Percentiles rank a stretch among this genome's conserved stretches.
Evolutionary conservation across 1,139 yeast genomes (phyloP).

Genomic region (Suhomyces bribrorum): DNA sequence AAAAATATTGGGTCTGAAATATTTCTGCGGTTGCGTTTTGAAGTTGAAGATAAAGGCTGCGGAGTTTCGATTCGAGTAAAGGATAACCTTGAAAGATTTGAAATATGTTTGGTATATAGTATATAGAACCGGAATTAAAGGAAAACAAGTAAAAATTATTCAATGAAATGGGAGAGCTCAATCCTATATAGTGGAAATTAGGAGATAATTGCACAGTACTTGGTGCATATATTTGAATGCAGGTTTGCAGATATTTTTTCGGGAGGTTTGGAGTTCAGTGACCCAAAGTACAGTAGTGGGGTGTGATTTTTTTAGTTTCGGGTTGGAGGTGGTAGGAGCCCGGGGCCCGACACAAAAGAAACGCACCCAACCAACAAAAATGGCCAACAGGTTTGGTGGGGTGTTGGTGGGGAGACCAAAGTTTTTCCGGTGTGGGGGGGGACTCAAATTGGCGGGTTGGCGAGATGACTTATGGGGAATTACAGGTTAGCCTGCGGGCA

Average conservation of each 20-base stretch:
- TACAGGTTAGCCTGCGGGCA: constrained; percentile 3
- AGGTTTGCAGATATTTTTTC: not conserved
- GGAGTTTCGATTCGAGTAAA: too few relatives aligned
- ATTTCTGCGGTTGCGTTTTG: too few relatives aligned
- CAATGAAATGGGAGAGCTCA: too few relatives aligned
- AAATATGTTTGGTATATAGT: too few relatives aligned
- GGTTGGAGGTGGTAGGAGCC: not conserved
- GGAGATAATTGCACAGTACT: not conserved
- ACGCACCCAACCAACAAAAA: constrained; percentile 2
- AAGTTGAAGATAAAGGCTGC: too few relatives aligned
- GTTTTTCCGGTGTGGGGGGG: constrained; percentile 12
- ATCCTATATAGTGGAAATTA: not conserved
- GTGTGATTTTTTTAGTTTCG: not conserved
- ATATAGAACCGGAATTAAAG: too few relatives aligned
- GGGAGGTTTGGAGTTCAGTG: not conserved
- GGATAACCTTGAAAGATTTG: too few relatives aligned
- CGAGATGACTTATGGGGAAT: not conserved
- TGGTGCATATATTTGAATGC: not conserved
- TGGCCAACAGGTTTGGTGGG: not conserved
- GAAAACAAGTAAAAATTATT: too few relatives aligned
- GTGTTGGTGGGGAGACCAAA: constrained; percentile 6
- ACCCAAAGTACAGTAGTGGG: not conserved
- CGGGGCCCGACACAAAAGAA: constrained; percentile 1
- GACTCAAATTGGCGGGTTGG: not conserved
- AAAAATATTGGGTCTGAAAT: too few relatives aligned